Percentiles rank a stretch among this genome's conserved stretches.
Conservation (phyloP, 2,329 filamentous ascomycete genomes). For the Colletotrichum lentis region DNA sequence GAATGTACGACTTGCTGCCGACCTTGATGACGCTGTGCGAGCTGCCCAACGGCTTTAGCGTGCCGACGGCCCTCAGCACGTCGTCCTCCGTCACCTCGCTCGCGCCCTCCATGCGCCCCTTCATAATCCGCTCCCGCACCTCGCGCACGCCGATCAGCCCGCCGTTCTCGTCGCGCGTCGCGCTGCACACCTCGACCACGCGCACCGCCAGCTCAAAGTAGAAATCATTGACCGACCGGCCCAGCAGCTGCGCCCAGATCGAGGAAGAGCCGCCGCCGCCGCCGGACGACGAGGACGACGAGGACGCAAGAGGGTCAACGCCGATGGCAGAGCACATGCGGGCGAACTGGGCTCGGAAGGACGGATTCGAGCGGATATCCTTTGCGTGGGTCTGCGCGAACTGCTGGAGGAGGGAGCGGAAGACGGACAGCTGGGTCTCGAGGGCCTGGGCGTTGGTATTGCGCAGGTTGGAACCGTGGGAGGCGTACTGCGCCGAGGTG, state of each 20-base stretch:
- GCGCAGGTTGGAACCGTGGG: slow-evolving; percentile 87
- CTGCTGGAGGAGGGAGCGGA: slow-evolving; percentile 92
- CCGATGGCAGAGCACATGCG: slow-evolving; percentile 98
- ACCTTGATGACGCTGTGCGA: slow-evolving; percentile 87
- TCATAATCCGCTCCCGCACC: slow-evolving; percentile 77
- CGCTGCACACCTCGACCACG: slow-evolving; percentile 90
- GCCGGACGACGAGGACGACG: slow-evolving; percentile 42
- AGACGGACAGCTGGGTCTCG: slow-evolving; percentile 92
- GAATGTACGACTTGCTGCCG: slow-evolving; percentile 85
- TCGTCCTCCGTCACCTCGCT: slow-evolving; percentile 91
- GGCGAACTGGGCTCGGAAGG: slow-evolving; percentile 95
- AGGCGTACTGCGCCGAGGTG: slow-evolving; percentile 87
- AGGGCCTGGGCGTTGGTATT: slow-evolving; percentile 84
- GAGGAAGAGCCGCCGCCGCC: slow-evolving; percentile 65
- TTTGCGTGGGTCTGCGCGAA: slow-evolving; percentile 94
- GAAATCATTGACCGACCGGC: slow-evolving; percentile 93
- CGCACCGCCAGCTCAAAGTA: slow-evolving; percentile 98
- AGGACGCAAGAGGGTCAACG: slow-evolving; percentile 83
- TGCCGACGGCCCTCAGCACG: slow-evolving; percentile 86
- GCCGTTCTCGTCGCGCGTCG: slow-evolving; percentile 88
- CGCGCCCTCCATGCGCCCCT: slow-evolving; percentile 76
- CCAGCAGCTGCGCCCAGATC: slow-evolving; percentile 92
- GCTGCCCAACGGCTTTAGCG: slow-evolving; percentile 84
- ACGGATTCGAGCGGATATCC: slow-evolving; percentile 94
- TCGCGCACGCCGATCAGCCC: slow-evolving; percentile 87